These are phyloP conservation scores for Colletotrichum chrysophilum DNA, from an alignment of 2,329 filamentous ascomycete genomes.

Conservation along the genomic window DNA sequence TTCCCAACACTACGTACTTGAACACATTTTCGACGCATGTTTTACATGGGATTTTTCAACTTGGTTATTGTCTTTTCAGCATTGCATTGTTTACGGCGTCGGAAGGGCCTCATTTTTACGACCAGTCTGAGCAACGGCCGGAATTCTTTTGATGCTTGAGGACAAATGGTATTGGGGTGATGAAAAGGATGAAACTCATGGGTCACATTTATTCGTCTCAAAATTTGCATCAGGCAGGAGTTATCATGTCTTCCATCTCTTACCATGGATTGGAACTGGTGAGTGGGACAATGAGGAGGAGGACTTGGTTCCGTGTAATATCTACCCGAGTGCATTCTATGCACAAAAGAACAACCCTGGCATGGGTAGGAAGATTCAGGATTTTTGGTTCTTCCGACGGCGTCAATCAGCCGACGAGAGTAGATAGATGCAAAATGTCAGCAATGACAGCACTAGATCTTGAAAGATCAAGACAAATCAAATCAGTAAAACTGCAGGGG, in stretches of 20 bases:
- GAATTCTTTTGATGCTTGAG: neutral
- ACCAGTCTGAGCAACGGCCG: neutral
- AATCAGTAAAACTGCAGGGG: neutral
- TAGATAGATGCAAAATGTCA: constrained; percentile 19
- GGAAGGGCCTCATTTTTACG: constrained; percentile 16
- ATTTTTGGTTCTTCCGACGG: neutral
- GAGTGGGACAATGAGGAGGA: neutral
- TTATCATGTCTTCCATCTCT: neutral
- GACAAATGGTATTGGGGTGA: neutral
- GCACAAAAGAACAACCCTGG: neutral
- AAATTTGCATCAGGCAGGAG: constrained; percentile 20
- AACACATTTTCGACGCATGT: neutral
- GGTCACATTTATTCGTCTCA: neutral
- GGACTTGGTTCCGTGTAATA: neutral
- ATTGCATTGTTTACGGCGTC: constrained; percentile 23
- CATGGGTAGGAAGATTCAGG: neutral
- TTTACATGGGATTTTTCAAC: neutral
- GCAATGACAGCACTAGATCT: constrained; percentile 3
- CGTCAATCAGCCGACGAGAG: neutral
- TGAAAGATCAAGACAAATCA: constrained; percentile 6
- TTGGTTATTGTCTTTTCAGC: constrained; percentile 10
- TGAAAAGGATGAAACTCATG: constrained; percentile 1
- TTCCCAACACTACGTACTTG: neutral
- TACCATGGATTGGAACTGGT: neutral
- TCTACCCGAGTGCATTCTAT: neutral